These are phyloP conservation scores for Trametes hirsuta DNA, from an alignment of 1,284 basidiomycete species.

Conservation along the genomic window DNA sequence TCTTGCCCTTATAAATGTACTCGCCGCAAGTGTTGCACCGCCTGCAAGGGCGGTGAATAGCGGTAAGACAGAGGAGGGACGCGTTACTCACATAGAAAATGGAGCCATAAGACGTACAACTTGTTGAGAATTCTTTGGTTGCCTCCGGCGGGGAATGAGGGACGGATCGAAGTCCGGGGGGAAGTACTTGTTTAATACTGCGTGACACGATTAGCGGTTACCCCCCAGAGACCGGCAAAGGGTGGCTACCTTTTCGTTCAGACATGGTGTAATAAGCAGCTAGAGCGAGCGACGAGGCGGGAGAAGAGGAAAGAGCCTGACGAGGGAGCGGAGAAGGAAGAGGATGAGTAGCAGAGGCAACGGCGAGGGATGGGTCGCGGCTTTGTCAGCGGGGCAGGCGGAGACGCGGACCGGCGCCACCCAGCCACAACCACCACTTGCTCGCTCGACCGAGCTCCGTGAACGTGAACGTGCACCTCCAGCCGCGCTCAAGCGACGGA, in stretches of 20 bases:
- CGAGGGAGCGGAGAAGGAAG: not conserved
- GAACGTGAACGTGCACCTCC: not conserved
- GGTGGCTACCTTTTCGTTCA: slow-evolving; percentile 77
- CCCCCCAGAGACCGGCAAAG: too few relatives aligned
- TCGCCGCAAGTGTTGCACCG: slow-evolving; percentile 95
- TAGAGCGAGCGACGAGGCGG: not conserved
- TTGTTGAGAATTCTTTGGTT: slow-evolving; percentile 91
- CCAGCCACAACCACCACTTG: not conserved
- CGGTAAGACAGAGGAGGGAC: not conserved
- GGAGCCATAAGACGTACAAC: slow-evolving; percentile 99
- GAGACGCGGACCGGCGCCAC: not conserved
- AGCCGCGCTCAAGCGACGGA: not conserved
- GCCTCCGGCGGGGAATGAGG: slow-evolving; percentile 89
- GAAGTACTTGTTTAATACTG: slow-evolving; percentile 91
- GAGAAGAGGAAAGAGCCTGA: not conserved
- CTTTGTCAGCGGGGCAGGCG: not conserved
- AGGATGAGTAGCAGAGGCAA: not conserved
- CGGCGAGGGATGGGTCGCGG: not conserved
- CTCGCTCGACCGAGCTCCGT: not conserved
- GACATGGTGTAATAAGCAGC: slow-evolving; percentile 61
- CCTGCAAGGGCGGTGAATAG: slow-evolving; percentile 44
- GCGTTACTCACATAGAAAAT: slow-evolving; percentile 82
- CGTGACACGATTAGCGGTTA: not conserved
- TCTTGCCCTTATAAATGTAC: slow-evolving; percentile 98
- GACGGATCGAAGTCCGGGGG: slow-evolving; percentile 97